Evolutionary conservation across 805 yeast genomes (phyloP).

Genomic region (Tetrapisispora fleetii): DNA sequence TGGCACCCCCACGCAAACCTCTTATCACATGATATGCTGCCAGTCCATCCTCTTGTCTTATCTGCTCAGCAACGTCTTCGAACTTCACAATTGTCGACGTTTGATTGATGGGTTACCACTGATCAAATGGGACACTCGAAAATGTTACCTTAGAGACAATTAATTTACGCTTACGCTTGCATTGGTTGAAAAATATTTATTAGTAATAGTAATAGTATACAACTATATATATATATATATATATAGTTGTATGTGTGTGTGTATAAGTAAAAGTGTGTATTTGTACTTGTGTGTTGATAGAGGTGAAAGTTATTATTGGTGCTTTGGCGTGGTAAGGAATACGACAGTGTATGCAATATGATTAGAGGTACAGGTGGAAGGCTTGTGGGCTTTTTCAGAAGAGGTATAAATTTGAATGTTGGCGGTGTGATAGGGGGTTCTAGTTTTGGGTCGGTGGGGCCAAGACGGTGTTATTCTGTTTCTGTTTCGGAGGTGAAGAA

Average conservation of each 20-base stretch:
- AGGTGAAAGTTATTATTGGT: too few relatives aligned
- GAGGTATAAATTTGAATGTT: background rate
- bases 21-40: background rate
- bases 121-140: too few relatives aligned
- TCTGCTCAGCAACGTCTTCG: too few relatives aligned
- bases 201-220: too few relatives aligned
- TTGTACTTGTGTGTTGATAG: too few relatives aligned
- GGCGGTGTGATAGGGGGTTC: background rate
- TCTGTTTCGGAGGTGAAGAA: constrained; percentile 20
- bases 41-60: too few relatives aligned
- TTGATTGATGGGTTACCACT: background rate
- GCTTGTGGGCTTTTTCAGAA: background rate
- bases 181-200: background rate
- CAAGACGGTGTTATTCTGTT: constrained; percentile 4
- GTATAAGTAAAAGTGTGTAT: too few relatives aligned
- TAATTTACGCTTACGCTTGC: background rate
- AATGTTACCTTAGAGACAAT: too few relatives aligned
- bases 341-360: background rate
- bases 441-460: background rate
- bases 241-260: background rate
- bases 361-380: background rate
- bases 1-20: too few relatives aligned
- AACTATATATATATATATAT: too few relatives aligned
- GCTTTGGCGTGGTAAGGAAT: too few relatives aligned
- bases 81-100: background rate